phyloP scores from a whole-genome alignment of 2,329 filamentous ascomycete genomes.

The Fusarium scirpi region DNA sequence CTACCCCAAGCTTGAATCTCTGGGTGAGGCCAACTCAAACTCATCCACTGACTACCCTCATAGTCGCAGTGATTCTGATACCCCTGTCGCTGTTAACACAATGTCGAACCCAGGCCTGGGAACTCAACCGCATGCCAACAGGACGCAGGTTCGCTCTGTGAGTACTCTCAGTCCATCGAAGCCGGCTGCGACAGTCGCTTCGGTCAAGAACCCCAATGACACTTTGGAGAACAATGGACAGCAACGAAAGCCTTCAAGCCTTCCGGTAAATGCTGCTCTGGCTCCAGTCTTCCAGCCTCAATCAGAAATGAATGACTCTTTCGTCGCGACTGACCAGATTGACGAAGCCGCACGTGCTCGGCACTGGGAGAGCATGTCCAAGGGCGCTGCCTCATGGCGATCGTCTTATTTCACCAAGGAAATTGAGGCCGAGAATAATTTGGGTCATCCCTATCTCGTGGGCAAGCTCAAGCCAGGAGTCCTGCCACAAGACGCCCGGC shows the following conservation, averaged over 20 bases:
- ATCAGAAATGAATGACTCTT: slow-evolving; percentile 35
- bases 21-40: slow-evolving; percentile 30
- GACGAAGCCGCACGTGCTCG: slow-evolving; percentile 14
- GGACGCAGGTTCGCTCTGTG: slow-evolving; percentile 31
- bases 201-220: slow-evolving; percentile 35
- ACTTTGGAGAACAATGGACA: slow-evolving; percentile 40
- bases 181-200: slow-evolving; percentile 38
- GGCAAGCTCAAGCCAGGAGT: slow-evolving; percentile 62
- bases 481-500: slow-evolving; percentile 55
- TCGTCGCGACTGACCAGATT: slow-evolving; percentile 23
- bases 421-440: slow-evolving; percentile 20
- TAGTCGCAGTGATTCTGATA: slow-evolving; percentile 15
- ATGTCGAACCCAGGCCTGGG: slow-evolving; percentile 12
- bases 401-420: slow-evolving; percentile 42
- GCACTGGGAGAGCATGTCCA: slow-evolving; percentile 18
- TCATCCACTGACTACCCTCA: slow-evolving; percentile 13
- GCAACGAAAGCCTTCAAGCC: slow-evolving; percentile 52
- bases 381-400: slow-evolving; percentile 37
- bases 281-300: slow-evolving; percentile 64
- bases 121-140: slow-evolving; percentile 20
- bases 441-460: slow-evolving; percentile 64
- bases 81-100: not conserved
- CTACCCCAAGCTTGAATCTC: slow-evolving; percentile 54
- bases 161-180: slow-evolving; percentile 49
- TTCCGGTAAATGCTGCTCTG: slow-evolving; percentile 61